Evolutionary conservation across 73 alveolate genomes (phyloP), one percentile per base, ranked within the genome.

Genomic region (Diophrys appendiculata): DNA sequence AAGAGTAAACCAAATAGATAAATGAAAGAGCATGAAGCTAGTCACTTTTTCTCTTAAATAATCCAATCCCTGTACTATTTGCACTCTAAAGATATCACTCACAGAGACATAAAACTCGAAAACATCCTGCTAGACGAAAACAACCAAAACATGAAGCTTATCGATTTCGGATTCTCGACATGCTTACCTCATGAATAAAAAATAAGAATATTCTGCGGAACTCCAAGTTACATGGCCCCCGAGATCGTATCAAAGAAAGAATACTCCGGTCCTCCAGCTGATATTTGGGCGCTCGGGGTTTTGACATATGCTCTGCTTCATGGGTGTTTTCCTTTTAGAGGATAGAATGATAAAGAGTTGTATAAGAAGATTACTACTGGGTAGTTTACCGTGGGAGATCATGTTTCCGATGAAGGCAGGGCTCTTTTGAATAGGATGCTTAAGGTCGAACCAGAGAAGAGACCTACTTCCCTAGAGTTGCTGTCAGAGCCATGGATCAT

Each of bases 221-320:
- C 97, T 70, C 97, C 97, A 0, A 71, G 88, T 33, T 91, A 89
- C 31, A 91, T 91, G 97, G 97, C 97, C n/a, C 97, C 97, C 29
- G 97, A 91, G 78, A 91, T 91, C 25, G 95, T 88, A n/a, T 68
- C 75, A 14, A 82, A 83, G 69, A 53, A 54, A 29, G 85, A 88
- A 54, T 88, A 88, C 29, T 82, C 60, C 25, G 95, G 95, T 0
- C 92, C 95, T 52, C 95, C 95, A 22, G 95, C 89, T 25, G 95
- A 88, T 77, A 88, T 88, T 60, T 88, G 95, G 95, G 95, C 95
- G 8, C 75, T 88, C 18, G 95, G 95, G 27, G 88, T 88, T 26
- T 76, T 88, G 29, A 52, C 82, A 0, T 88, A 84, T 67, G 80
- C 84, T 52, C 56, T 88, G 60, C 73, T 74, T 1, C n/a, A 68